Evolutionary conservation across 768 basidiomycete genomes (phyloP).

Genomic region (Russula griseocarnosa): DNA sequence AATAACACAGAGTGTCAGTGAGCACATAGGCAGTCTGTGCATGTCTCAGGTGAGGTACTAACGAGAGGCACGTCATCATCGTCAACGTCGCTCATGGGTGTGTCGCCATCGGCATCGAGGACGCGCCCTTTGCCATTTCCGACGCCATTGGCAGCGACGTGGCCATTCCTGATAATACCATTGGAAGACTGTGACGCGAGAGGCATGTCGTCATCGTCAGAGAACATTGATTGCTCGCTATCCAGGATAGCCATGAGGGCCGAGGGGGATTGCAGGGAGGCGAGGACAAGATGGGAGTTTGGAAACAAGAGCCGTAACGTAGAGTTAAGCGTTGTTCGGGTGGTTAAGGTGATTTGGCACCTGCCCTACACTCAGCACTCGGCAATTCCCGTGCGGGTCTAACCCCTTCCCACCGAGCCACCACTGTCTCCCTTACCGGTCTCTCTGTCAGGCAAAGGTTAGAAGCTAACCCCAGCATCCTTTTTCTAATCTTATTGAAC

Average conservation of each 20-base stretch:
- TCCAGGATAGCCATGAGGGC: conserved; percentile 16
- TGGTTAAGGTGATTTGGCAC: conserved; percentile 37
- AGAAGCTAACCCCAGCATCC: background rate
- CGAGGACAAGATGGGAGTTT: conserved; percentile 17
- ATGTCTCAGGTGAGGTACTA: conserved; percentile 32
- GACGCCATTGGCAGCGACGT: conserved; percentile 40
- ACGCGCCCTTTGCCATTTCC: conserved; percentile 37
- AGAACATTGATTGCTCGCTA: conserved; percentile 47
- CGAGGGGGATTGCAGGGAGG: background rate
- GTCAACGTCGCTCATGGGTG: conserved; percentile 58
- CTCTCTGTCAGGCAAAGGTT: background rate
- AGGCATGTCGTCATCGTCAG: conserved; percentile 54
- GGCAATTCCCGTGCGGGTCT: conserved; percentile 11
- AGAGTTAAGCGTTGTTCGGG: conserved; percentile 24
- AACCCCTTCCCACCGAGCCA: background rate
- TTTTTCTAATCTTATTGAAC: too few relatives aligned
- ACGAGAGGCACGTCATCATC: conserved; percentile 67
- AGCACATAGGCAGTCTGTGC: background rate
- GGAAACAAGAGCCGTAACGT: conserved; percentile 26
- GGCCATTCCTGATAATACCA: conserved; percentile 38
- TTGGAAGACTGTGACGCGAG: conserved; percentile 41
- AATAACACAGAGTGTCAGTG: conserved; percentile 24
- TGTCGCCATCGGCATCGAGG: conserved; percentile 40
- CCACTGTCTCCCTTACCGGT: background rate
- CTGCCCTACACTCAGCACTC: conserved; percentile 52